Evolutionary conservation across 495 filamentous ascomycete genomes (phyloP).

Genomic region (Neurospora discreta): DNA sequence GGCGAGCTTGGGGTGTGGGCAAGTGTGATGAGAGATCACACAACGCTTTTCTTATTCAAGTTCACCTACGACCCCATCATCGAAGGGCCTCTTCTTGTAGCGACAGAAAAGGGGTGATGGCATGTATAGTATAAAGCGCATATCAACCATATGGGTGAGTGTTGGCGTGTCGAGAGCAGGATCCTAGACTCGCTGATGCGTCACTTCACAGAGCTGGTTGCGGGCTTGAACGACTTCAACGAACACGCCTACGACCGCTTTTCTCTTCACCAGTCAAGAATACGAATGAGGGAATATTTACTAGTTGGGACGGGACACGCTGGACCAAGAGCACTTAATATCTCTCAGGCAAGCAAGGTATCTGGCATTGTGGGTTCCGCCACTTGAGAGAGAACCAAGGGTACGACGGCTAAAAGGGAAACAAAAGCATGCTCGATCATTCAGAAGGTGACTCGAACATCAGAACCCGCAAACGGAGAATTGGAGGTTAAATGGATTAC

Average conservation of each 20-base stretch:
- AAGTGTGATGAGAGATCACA: conserved; percentile 46
- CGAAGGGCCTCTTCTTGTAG: conserved; percentile 41
- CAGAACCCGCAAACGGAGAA: neutral
- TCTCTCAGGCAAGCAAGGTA: conserved; percentile 25
- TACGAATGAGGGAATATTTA: neutral
- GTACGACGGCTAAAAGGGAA: neutral
- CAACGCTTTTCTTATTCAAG: conserved; percentile 32
- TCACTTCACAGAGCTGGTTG: conserved; percentile 22
- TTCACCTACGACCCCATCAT: conserved; percentile 36
- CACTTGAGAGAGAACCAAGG: conserved; percentile 13
- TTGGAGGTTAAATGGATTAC: neutral
- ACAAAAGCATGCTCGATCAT: neutral
- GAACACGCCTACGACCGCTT: conserved; percentile 31
- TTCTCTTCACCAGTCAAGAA: conserved; percentile 5
- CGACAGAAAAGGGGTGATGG: conserved; percentile 29
- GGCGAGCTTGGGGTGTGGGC: conserved; percentile 45
- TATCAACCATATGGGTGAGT: conserved; percentile 34
- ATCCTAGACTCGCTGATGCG: neutral
- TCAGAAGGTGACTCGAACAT: neutral
- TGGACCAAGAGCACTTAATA: conserved; percentile 24
- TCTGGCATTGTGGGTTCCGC: conserved; percentile 21
- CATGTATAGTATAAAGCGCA: conserved; percentile 33
- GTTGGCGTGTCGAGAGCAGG: neutral
- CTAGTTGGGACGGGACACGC: conserved; percentile 11
- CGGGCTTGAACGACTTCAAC: conserved; percentile 34